Evolutionary conservation across 179 eudicot species (phyloP), one percentile per base, ranked within the genome.

Genomic region (Sideroxylon spinosum): DNA sequence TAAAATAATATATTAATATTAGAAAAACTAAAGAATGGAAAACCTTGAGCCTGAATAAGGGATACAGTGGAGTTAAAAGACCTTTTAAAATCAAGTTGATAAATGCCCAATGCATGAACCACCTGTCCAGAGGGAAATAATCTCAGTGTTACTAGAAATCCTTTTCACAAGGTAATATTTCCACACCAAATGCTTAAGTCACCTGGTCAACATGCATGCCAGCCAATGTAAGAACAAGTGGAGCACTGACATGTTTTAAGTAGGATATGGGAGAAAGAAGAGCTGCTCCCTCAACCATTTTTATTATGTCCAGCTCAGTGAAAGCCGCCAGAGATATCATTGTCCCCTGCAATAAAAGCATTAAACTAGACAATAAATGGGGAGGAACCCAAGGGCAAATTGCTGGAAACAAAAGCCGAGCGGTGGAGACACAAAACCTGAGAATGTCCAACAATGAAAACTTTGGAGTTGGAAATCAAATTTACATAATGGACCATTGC

Each of bases 231-330:
- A 78, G 93, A 86, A 92, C 97, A 78, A 96, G 81, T 16, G 84
- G 92, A 78, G 98, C 84, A 82, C 82, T 91, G 68, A 94, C 80
- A 86, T 96, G 97, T 52, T 82, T 89, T 89, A 96, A 81, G 84
- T 96, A 96, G 59, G 99, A 86, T 88, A 96, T 94, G 68, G 99
- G 99, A 82, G 88, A 89, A 75, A 96, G 93, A 79, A 94, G 93
- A 73, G 98, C 99, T 78, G 92, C 99, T 77, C 94, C 99, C 80
- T 87, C 87, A 80, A 96, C 97, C 99, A 87, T 89, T 71, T 87
- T 77, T 71, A 85, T 91, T 53, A 88, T 83, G 75, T 90, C 84
- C 81, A 97, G 96, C 69, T 91, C 91, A 74, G 97, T 94, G 52
- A 96, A 84, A 57, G 98, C 98, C 85, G 99, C 97, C 76, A 95